Base-by-base conservation (phyloP, 257 asterid genomes). In the Craterostigma plantagineum region DNA sequence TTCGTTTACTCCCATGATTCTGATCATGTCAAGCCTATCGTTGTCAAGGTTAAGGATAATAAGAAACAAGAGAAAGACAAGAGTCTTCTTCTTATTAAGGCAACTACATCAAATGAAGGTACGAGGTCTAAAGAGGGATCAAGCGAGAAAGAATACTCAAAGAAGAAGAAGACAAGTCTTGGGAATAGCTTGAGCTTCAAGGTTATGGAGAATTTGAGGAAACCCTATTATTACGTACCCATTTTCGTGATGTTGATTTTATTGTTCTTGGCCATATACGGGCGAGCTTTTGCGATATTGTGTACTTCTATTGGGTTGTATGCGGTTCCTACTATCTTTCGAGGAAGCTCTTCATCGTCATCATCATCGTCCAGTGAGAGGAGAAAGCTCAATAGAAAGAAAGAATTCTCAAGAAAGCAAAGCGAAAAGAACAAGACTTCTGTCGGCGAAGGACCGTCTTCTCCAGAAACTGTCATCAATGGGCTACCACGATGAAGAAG, bases 291-390 rank as follows among this genome's bases (percentile, higher is more conserved):
- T 4, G 65, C 60, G 5, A 57, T 61, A 23, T 10, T 66, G 10
- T 66, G 73, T 35, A 50, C 60, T 2, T 49, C 63, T 1, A 46
- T 66, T 23, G 62, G 55, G 11, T 66, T 68, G 68, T 66, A 57
- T 27, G 11, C 50, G 42, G 44, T 49, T 36, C 65, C 73, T 3
- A 53, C 16, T 16, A 38, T 57, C 8, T 43, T 35, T 35, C 27
- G 38, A n/a, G 33, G 44, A 12, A 40, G 30, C 30, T 23, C 30
- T 2, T 23, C 30, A 23, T 23, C 30, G 30, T 23, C 30, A 6
- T 23, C 30, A 6, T 23, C 44, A n/a, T 14, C 27, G 4, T 14
- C 12, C 6, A 6, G 11, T 23, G 38, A 38, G 23, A 7, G 17
- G 9, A 42, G 49, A 12, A 51, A 16, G n/a, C 34, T 42, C 17